Evolutionary conservation across 2,329 filamentous ascomycete species (phyloP).

Genomic region (Camillea tinctor): DNA sequence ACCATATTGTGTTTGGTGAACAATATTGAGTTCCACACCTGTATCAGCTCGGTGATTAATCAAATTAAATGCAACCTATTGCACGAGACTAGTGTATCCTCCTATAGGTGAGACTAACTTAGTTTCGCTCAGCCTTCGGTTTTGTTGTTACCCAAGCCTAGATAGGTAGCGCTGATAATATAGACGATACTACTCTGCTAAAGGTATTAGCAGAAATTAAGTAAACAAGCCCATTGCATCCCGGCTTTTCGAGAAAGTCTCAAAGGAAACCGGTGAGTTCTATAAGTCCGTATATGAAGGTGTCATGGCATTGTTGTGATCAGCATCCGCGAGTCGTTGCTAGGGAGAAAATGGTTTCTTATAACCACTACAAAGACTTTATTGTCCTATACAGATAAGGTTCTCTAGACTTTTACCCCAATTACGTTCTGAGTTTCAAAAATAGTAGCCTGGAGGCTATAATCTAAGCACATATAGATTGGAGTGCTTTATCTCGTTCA

Average conservation of each 20-base stretch:
- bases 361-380: slow-evolving; percentile 4
- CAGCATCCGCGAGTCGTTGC: too few relatives aligned
- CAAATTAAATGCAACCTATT: too few relatives aligned
- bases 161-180: too few relatives aligned
- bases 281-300: slow-evolving; percentile 9
- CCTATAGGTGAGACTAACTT: too few relatives aligned
- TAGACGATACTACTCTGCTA: too few relatives aligned
- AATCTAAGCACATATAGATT: slow-evolving; percentile 9
- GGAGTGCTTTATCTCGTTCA: slow-evolving; percentile 4
- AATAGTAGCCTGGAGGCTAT: slow-evolving; percentile 4
- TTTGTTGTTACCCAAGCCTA: too few relatives aligned
- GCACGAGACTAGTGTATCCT: too few relatives aligned
- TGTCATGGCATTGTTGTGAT: slow-evolving; percentile 4
- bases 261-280: slow-evolving; percentile 7
- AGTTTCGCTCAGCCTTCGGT: too few relatives aligned
- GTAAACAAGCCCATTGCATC: not conserved
- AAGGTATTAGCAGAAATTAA: too few relatives aligned
- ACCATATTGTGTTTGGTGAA: too few relatives aligned
- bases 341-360: slow-evolving; percentile 5
- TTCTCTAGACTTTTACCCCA: slow-evolving; percentile 6
- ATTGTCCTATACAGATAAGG: not conserved
- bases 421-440: slow-evolving; percentile 10
- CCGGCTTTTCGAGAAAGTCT: not conserved
- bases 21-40: too few relatives aligned
- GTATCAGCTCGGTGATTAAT: too few relatives aligned